Percentiles rank a stretch among this genome's conserved stretches.
Conservation (phyloP, 2,329 filamentous ascomycete species). For the Alternaria gansuensis region DNA sequence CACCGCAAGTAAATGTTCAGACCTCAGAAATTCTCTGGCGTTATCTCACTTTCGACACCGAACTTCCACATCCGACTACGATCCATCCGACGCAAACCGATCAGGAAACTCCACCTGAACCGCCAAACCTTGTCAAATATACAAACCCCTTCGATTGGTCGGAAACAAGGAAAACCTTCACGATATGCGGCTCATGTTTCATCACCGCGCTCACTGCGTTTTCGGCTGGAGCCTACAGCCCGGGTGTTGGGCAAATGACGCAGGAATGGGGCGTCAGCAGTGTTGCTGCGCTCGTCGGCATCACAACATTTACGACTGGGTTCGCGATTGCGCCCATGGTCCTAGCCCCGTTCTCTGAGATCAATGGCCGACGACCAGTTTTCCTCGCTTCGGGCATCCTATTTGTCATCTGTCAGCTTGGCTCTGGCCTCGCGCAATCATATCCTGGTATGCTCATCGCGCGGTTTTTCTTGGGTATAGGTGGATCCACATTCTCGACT, state of each 20-base stretch:
- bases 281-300: slow-evolving; percentile 74
- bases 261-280: slow-evolving; percentile 70
- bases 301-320: slow-evolving; percentile 79
- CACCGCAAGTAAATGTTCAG: slow-evolving; percentile 20
- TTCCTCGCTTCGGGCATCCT: slow-evolving; percentile 77
- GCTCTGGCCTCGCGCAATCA: slow-evolving; percentile 74
- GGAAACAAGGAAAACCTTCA: slow-evolving; percentile 70
- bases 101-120: slow-evolving; percentile 60
- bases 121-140: slow-evolving; percentile 73
- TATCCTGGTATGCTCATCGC: slow-evolving; percentile 78
- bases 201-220: slow-evolving; percentile 83
- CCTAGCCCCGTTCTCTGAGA: slow-evolving; percentile 85
- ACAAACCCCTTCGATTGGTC: slow-evolving; percentile 79
- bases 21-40: slow-evolving; percentile 60
- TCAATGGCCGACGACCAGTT: slow-evolving; percentile 85
- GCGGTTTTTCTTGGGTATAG: slow-evolving; percentile 80
- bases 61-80: slow-evolving; percentile 60
- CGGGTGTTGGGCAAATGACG: slow-evolving; percentile 71
- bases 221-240: slow-evolving; percentile 80
- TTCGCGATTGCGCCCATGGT: slow-evolving; percentile 88
- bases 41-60: slow-evolving; percentile 70
- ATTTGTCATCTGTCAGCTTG: slow-evolving; percentile 75
- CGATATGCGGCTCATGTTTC: slow-evolving; percentile 76
- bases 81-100: slow-evolving; percentile 46
- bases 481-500: slow-evolving; percentile 80